phyloP scores from a whole-genome alignment of 345 rosid species.

The Durio zibethinus region DNA sequence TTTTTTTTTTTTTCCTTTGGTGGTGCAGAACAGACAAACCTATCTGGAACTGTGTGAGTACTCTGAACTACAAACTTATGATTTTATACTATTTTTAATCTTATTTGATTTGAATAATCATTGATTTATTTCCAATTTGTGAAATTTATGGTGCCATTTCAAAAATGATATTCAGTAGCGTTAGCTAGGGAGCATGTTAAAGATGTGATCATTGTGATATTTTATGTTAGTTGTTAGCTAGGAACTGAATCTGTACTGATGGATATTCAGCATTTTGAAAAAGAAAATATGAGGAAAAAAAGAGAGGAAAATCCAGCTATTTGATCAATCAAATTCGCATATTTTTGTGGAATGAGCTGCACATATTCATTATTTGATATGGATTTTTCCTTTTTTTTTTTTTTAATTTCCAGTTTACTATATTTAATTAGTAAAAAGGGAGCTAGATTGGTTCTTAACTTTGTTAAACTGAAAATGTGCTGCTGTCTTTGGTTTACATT shows the following conservation, averaged over 20 bases:
- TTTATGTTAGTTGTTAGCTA: neutral
- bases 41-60: conserved; percentile 79
- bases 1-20: conserved; percentile 16
- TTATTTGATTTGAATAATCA: neutral
- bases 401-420: neutral
- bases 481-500: neutral
- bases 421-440: neutral
- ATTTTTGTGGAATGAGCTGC: neutral
- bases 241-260: neutral
- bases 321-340: neutral
- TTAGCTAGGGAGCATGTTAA: neutral
- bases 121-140: neutral
- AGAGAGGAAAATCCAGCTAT: neutral
- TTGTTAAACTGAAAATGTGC: neutral
- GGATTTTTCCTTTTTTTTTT: neutral
- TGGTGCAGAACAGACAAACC: conserved; percentile 79
- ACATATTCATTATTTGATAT: neutral
- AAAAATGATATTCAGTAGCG: neutral
- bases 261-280: neutral
- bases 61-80: neutral
- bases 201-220: neutral
- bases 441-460: neutral
- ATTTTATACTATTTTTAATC: neutral
- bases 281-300: neutral
- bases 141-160: neutral